Conservation (phyloP, 164 flowering plant species). For the Sextonia rubra region DNA sequence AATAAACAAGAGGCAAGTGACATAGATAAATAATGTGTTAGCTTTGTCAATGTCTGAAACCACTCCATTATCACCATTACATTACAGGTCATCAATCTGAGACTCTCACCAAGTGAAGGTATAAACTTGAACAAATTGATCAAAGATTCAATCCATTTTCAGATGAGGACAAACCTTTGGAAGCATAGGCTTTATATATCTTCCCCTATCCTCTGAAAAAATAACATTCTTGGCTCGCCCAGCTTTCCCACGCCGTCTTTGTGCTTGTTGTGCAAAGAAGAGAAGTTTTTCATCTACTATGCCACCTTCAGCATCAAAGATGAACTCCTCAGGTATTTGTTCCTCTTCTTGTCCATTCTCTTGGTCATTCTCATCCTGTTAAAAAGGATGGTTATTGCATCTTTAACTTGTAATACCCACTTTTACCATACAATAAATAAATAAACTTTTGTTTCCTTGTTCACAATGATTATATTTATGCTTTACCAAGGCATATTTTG, state of each 20-base stretch:
- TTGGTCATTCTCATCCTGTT: slow-evolving; percentile 74
- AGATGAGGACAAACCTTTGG: slow-evolving; percentile 60
- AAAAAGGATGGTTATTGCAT: not conserved
- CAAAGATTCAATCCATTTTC: not conserved
- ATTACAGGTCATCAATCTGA: not conserved
- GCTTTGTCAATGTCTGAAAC: not conserved
- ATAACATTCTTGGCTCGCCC: slow-evolving; percentile 97
- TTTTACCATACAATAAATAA: too few relatives aligned
- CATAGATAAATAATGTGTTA: not conserved
- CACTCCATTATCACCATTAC: not conserved
- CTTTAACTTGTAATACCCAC: not conserved
- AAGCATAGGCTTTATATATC: slow-evolving; percentile 96
- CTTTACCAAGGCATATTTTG: not conserved
- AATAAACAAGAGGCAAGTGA: too few relatives aligned
- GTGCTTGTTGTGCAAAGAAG: slow-evolving; percentile 98
- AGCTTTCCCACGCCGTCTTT: slow-evolving; percentile 83
- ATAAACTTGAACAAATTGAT: not conserved
- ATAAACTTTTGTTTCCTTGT: not conserved
- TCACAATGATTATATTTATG: not conserved
- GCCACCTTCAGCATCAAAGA: slow-evolving; percentile 98
- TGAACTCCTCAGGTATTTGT: slow-evolving; percentile 93
- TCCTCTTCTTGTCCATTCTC: slow-evolving; percentile 82
- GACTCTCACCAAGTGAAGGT: not conserved
- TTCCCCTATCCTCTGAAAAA: slow-evolving; percentile 93
- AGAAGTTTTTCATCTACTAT: slow-evolving; percentile 93